phyloP scores from a whole-genome alignment of 306 rosid genomes.

The Quercus cerris region DNA sequence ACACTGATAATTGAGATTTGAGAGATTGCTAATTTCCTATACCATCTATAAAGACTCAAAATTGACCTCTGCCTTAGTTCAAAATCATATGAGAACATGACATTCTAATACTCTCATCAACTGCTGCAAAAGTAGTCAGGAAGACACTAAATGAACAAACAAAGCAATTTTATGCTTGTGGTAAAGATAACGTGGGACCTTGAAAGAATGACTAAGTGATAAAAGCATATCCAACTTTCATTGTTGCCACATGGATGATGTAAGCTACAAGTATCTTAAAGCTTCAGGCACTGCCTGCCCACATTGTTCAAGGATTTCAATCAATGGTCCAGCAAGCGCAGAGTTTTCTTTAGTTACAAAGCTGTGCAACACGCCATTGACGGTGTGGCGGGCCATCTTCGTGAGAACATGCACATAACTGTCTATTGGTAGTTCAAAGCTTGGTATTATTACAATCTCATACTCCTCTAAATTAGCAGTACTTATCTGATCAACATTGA shows the following conservation, averaged over 20 bases:
- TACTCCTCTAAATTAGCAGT: conserved; percentile 40
- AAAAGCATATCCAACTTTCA: conserved; percentile 24
- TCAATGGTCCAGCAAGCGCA: conserved; percentile 43
- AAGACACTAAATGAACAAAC: background rate
- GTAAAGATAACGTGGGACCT: background rate
- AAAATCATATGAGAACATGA: background rate
- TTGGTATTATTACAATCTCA: conserved; percentile 47
- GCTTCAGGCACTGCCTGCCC: conserved; percentile 58
- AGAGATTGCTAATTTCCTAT: background rate
- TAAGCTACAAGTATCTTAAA: conserved; percentile 39
- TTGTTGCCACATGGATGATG: conserved; percentile 29
- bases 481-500: conserved; percentile 37
- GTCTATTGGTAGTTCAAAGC: conserved; percentile 39
- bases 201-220: conserved; percentile 4
- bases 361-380: conserved; percentile 52
- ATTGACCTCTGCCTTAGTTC: background rate
- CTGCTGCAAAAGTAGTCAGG: background rate
- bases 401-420: conserved; percentile 45
- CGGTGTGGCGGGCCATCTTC: conserved; percentile 57
- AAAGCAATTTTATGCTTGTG: background rate
- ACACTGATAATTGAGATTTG: background rate
- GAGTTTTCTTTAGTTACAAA: conserved; percentile 43
- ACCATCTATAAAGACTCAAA: background rate
- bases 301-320: conserved; percentile 53
- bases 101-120: conserved; percentile 10